These are phyloP conservation scores for Uronychia binucleata DNA, from an alignment of 73 alveolate genomes.

Conservation along the genomic window DNA sequence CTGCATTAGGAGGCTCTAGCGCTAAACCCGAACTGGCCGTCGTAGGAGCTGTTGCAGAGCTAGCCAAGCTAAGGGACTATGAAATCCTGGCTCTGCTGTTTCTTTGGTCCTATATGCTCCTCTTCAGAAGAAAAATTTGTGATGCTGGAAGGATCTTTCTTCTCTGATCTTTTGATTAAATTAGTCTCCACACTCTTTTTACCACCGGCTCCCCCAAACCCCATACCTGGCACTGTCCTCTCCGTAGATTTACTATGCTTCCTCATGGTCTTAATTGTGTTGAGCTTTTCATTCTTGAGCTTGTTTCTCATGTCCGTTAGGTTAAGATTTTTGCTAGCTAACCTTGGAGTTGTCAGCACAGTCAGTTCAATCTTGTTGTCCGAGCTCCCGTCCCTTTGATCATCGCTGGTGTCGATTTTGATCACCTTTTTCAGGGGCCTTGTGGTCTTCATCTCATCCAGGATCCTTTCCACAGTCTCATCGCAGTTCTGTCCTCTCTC, in stretches of 20 bases:
- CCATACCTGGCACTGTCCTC: background rate
- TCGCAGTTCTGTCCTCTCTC: no score
- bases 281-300: background rate
- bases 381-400: background rate
- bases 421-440: no score
- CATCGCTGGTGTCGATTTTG: no score
- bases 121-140: background rate
- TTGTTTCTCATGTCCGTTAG: background rate
- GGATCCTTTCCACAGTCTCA: background rate
- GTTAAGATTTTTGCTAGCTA: background rate
- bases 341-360: background rate
- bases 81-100: background rate
- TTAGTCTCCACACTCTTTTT: background rate
- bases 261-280: background rate
- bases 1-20: background rate
- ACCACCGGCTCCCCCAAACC: background rate
- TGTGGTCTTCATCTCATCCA: no score
- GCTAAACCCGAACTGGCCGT: background rate
- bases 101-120: background rate
- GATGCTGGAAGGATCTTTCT: background rate
- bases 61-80: background rate
- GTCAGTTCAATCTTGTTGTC: background rate
- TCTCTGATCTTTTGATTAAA: background rate
- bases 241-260: background rate
- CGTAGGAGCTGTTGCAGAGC: background rate